phyloP scores from a whole-genome alignment of 352 stramenopile genomes.

The Halophytophthora batemanensis region DNA sequence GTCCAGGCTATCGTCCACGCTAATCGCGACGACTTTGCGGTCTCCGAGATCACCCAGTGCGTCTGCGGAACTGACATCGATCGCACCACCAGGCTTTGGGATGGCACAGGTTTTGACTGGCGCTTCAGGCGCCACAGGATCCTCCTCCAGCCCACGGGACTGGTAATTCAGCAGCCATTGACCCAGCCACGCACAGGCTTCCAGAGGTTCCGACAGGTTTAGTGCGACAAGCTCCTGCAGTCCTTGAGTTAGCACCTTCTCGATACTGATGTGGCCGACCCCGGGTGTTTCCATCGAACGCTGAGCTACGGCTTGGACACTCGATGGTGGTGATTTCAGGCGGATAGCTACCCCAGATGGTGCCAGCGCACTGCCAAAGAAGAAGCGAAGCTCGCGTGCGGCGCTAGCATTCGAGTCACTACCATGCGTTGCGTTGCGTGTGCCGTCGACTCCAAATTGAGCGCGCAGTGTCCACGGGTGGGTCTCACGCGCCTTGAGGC shows the following conservation, averaged over 20 bases:
- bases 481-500: conserved; percentile 36
- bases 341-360: conserved; percentile 8
- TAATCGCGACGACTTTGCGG: conserved; percentile 21
- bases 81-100: conserved; percentile 1
- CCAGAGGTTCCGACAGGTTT: conserved; percentile 24
- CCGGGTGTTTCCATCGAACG: conserved; percentile 4
- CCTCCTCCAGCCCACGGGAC: conserved; percentile 12
- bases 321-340: background rate
- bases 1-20: conserved; percentile 9
- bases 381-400: conserved; percentile 68
- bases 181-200: conserved; percentile 51
- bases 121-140: background rate
- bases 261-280: conserved; percentile 11
- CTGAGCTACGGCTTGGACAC: conserved; percentile 10
- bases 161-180: conserved; percentile 40
- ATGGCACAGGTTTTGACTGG: background rate
- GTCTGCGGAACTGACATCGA: background rate
- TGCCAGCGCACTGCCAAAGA: conserved; percentile 48
- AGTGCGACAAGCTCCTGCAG: conserved; percentile 34
- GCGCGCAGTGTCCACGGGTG: conserved; percentile 61
- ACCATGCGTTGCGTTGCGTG: conserved; percentile 78
- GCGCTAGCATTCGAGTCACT: conserved; percentile 61
- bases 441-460: conserved; percentile 78
- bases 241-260: conserved; percentile 37
- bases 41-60: background rate